phyloP scores from a whole-genome alignment of 352 stramenopile species.

The Globisporangium mamillatum region DNA sequence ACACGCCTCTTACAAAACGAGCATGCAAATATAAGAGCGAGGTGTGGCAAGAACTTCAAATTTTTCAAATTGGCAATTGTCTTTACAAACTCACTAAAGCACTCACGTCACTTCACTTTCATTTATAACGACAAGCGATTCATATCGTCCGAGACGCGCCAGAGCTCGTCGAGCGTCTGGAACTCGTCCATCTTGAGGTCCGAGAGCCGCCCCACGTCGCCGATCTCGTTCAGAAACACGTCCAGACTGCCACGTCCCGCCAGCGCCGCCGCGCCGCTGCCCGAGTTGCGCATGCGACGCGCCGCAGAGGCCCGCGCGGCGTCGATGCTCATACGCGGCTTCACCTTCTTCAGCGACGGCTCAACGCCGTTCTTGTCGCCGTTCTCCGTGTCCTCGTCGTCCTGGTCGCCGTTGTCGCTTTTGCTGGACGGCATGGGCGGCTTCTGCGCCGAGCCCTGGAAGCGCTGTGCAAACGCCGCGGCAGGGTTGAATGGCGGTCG shows the following conservation, averaged over 20 bases:
- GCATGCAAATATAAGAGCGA: not conserved
- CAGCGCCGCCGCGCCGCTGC: slow-evolving; percentile 40
- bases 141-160: slow-evolving; percentile 85
- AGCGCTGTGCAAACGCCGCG: slow-evolving; percentile 54
- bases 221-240: slow-evolving; percentile 80
- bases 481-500: slow-evolving; percentile 42
- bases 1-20: not conserved
- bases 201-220: slow-evolving; percentile 73
- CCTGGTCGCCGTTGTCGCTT: slow-evolving; percentile 38
- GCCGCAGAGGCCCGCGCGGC: slow-evolving; percentile 67
- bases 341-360: slow-evolving; percentile 73
- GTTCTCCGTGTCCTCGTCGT: slow-evolving; percentile 35
- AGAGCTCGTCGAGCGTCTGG: slow-evolving; percentile 77
- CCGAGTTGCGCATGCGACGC: slow-evolving; percentile 62
- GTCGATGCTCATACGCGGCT: slow-evolving; percentile 73
- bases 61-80: not conserved
- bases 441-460: slow-evolving; percentile 36
- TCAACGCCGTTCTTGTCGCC: slow-evolving; percentile 32
- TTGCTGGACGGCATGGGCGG: slow-evolving; percentile 36
- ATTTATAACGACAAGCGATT: slow-evolving; percentile 74
- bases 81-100: slow-evolving; percentile 3
- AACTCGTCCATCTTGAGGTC: slow-evolving; percentile 88
- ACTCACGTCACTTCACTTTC: not conserved
- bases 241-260: slow-evolving; percentile 61
- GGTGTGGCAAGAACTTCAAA: not conserved